Base-by-base conservation (phyloP, 2,329 filamentous ascomycete genomes). In the Xylaria multiplex region DNA sequence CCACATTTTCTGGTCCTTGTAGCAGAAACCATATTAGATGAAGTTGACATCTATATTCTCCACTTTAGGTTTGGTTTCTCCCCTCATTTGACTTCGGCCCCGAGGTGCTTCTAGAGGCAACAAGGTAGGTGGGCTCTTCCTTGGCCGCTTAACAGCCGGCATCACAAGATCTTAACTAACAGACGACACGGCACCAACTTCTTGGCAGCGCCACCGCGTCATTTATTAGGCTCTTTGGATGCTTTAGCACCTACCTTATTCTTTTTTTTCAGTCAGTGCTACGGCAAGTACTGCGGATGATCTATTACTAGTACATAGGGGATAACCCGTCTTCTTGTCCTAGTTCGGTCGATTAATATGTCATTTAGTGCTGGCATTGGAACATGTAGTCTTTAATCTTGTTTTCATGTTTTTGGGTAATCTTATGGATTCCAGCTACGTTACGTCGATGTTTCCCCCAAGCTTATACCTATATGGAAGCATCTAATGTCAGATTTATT, bases 51-150 rank as follows among this genome's bases (percentile, higher is more conserved):
- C 50, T 32, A 8, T 22, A 56, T 27, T 37, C 43, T 30, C 35
- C 16, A 35, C 45, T 42, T 24, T 19, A 46, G 35, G 14, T 14
- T 27, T 27, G 32, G 8, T 11, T 30, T 53, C 22, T 19, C 48
- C 40, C 48, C 46, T 37, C 53, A 62, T 50, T n/a, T 27, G 7
- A 45, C 37, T 40, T 27, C 35, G 43, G 37, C 27, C 46, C 58
- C 40, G 35, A 57, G 30, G 30, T 2, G 8, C 19, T 24, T 57
- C 50, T 65, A 66, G 32, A 16, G 48, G 45, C 16, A 63, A 62
- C 14, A 42, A 22, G 59, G 64, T 55, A 63, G 54, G 64, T 59
- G 43, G 59, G 24, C 42, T 62, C 48, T n/a, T 59, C 32, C 63
- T 66, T 62, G 46, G 55, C 56, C 11, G 22, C 57, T 48, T 53